These are phyloP conservation scores for Cryptosporidium baileyi DNA, from an alignment of 169 alveolate genomes.

Conservation along the genomic window DNA sequence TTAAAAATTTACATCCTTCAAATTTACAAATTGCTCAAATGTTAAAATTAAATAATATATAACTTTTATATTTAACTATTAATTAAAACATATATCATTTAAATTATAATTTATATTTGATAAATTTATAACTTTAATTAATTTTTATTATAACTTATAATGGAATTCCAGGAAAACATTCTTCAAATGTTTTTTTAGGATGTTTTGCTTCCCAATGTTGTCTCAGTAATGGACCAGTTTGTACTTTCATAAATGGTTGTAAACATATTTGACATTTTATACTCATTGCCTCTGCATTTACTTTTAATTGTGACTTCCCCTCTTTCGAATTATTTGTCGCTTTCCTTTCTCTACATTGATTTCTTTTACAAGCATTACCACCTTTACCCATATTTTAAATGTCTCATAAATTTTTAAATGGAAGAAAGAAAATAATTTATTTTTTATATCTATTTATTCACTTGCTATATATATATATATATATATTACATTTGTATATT, in stretches of 20 bases:
- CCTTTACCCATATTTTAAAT: conserved; percentile 54
- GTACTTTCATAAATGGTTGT: conserved; percentile 69
- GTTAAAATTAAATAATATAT: background rate
- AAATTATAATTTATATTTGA: background rate
- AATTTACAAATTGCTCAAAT: conserved; percentile 39
- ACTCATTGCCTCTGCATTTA: conserved; percentile 68
- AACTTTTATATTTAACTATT: background rate
- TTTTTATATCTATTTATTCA: background rate
- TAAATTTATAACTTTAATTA: background rate
- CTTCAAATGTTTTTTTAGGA: conserved; percentile 45
- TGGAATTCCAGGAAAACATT: conserved; percentile 48
- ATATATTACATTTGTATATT: too few relatives aligned
- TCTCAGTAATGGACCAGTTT: conserved; percentile 51
- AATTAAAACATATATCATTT: background rate
- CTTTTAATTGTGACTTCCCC: conserved; percentile 65
- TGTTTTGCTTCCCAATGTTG: conserved; percentile 71
- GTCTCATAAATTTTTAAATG: background rate
- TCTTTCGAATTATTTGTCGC: conserved; percentile 27
- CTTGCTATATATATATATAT: too few relatives aligned
- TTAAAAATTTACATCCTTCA: conserved; percentile 31
- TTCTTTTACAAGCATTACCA: conserved; percentile 68
- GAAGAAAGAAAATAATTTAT: background rate
- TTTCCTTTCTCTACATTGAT: conserved; percentile 62
- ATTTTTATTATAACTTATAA: conserved; percentile 45
- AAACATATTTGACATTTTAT: conserved; percentile 50